Evolutionary conservation across 1,284 basidiomycete species (phyloP), one percentile per base, ranked within the genome.

Genomic region (Fomitopsis betulina): DNA sequence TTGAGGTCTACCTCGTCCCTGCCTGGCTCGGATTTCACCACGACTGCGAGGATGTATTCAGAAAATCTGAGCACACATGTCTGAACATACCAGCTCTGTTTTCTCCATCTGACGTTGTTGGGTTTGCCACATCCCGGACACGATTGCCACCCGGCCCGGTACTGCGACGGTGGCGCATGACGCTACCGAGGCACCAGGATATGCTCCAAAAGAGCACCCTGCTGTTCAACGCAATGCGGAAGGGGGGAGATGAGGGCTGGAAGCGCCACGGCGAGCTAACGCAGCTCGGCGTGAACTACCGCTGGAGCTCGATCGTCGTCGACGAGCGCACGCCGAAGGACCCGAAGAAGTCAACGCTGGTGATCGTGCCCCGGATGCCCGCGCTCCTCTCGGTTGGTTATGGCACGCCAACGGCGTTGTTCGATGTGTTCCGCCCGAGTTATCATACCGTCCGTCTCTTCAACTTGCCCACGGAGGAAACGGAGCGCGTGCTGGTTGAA

Each of bases 361-460:
- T 5, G 49, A 51, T 12, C 30, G 49, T 39, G 76, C 78, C 23
- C 77, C 76, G 1, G 75, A 79, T 45, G 72, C 76, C 2, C 67
- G 75, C 17, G 69, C 63, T 10, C 65, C 77, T 4, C 42, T 64
- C 39, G 8, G 47, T 60, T 3, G 9, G 19, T n/a, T 10, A 17
- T 17, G 19, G 7, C 39, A 38, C 45, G 10, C 23, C 53, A 33
- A 65, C 59, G 5, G 52, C 65, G 19, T 65, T 72, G 19, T 66
- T 68, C 60, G 56, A 63, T 13, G 58, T 70, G 33, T 63, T 65
- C 54, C 61, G 59, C 33, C 56, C 66, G 7, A 53, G 42, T 19
- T 13, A 47, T 7, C 72, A 73, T 52, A 68, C 69, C 9, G 60
- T 69, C 2, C 62, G 73, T 17, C 33, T 72, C 19, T 71, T 70